Conservation (phyloP, 164 flowering plant genomes). For the Nelumbo lutea region DNA sequence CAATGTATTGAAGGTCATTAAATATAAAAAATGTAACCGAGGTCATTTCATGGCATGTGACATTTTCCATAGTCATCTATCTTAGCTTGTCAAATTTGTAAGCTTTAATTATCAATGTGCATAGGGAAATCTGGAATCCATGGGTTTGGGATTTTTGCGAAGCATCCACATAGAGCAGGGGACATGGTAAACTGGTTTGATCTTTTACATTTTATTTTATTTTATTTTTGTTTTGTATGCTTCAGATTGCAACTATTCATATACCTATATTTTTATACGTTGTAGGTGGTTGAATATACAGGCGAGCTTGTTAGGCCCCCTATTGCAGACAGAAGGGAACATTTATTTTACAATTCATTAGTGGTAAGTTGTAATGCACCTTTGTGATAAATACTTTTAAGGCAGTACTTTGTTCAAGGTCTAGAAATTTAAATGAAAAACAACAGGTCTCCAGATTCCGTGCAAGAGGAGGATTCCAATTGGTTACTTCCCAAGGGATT, state of each 20-base stretch:
- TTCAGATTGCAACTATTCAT: background rate
- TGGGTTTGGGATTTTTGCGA: constrained; percentile 95
- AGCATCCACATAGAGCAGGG: constrained; percentile 81
- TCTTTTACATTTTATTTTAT: background rate
- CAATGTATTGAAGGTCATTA: too few relatives aligned
- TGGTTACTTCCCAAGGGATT: too few relatives aligned
- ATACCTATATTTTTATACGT: background rate
- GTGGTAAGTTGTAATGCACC: constrained; percentile 56
- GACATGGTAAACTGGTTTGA: constrained; percentile 66
- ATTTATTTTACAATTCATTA: constrained; percentile 78
- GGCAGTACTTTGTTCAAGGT: too few relatives aligned
- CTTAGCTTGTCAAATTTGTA: background rate
- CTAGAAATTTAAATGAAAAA: too few relatives aligned
- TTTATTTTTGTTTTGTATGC: background rate
- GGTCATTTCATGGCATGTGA: background rate
- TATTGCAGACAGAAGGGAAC: constrained; percentile 91
- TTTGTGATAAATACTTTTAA: too few relatives aligned
- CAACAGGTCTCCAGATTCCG: too few relatives aligned
- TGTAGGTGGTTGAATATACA: constrained; percentile 86
- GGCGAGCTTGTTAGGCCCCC: constrained; percentile 95
- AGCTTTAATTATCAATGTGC: constrained; percentile 5
- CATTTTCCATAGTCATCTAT: background rate
- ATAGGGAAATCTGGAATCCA: constrained; percentile 94
- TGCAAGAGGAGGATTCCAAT: too few relatives aligned
- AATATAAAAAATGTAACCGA: background rate